A percentile compares a stretch with the other conserved stretches of the same genome.
Conservation (phyloP, 140 eudicot genomes). For the Cichorium intybus region DNA sequence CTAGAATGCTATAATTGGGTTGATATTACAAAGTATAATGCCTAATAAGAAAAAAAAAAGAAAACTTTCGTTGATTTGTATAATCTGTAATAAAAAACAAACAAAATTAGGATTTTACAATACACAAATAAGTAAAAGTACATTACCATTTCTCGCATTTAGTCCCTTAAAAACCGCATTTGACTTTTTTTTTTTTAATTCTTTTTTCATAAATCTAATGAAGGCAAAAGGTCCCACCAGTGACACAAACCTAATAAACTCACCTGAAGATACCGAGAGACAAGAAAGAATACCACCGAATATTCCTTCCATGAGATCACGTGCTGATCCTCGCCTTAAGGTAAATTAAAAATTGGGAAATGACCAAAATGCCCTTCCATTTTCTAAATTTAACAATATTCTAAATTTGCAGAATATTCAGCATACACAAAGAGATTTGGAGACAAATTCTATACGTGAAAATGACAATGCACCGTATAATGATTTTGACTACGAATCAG, state of each 20-base stretch:
- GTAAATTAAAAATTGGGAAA: conserved; percentile 1
- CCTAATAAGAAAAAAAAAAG: too few species aligned
- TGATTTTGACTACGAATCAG: conserved; percentile 44
- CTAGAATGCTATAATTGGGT: too few species aligned
- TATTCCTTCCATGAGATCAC: conserved; percentile 40
- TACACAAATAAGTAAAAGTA: neutral
- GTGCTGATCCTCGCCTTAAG: conserved; percentile 63
- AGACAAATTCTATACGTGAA: conserved; percentile 33
- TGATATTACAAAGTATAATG: too few species aligned
- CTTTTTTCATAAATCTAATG: conserved; percentile 12
- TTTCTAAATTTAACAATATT: neutral
- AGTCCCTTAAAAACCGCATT: conserved; percentile 9
- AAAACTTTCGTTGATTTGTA: too few species aligned
- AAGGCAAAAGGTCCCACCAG: conserved; percentile 55
- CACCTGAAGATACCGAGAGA: conserved; percentile 48
- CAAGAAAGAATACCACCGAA: conserved; percentile 32
- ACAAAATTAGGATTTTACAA: neutral
- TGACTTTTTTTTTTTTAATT: neutral
- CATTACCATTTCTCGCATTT: neutral
- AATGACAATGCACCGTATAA: conserved; percentile 37
- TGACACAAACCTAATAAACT: conserved; percentile 37
- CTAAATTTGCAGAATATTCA: conserved; percentile 39
- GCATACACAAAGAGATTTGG: conserved; percentile 46
- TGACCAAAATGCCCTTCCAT: neutral
- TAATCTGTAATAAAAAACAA: too few species aligned